Evolutionary conservation across 306 rosid species (phyloP), one percentile per base, ranked within the genome.

Genomic region (Rubus parviflorus): DNA sequence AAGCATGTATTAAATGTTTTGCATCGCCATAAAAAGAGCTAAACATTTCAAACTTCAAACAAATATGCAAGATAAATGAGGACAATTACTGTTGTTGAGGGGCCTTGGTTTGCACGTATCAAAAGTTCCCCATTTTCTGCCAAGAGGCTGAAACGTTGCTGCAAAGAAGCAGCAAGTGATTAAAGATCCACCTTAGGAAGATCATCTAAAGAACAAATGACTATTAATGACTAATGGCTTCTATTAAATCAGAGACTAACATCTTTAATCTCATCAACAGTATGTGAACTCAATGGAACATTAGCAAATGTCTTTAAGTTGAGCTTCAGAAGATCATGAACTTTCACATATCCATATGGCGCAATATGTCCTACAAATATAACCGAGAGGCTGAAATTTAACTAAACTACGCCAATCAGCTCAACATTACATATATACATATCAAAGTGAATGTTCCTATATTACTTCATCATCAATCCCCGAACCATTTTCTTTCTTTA

Each of bases 61-160:
- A 25, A 43, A 20, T 16, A 20, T 43, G 17, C 49, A 66, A 68
- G 19, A 70, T 51, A 45, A 63, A 53, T 23, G 67, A n/a, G 61
- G 47, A 83, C 66, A 80, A 20, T 80, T 81, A 94, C 98, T 81
- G 70, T 73, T 79, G 89, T 52, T 49, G 97, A 83, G 81, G 91
- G 98, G 79, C 98, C 98, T 88, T 94, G 97, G 82, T 94, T 94
- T 70, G 97, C 96, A 40, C 98, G 93, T 74, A 94, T 90, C 23
- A 90, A 81, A 69, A 87, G 83, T 77, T 91, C 96, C 75, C 90
- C 96, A 58, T 90, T 84, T 74, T 94, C 97, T 87, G 92, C 97
- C 69, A 86, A 69, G 70, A 95, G 96, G 83, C 92, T 74, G 68
- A 92, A 90, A 5, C 97, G 92, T 86, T 89, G 97, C 98, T 95